Base-by-base conservation (phyloP, 2,329 filamentous ascomycete species). In the Elsinoe batatas region DNA sequence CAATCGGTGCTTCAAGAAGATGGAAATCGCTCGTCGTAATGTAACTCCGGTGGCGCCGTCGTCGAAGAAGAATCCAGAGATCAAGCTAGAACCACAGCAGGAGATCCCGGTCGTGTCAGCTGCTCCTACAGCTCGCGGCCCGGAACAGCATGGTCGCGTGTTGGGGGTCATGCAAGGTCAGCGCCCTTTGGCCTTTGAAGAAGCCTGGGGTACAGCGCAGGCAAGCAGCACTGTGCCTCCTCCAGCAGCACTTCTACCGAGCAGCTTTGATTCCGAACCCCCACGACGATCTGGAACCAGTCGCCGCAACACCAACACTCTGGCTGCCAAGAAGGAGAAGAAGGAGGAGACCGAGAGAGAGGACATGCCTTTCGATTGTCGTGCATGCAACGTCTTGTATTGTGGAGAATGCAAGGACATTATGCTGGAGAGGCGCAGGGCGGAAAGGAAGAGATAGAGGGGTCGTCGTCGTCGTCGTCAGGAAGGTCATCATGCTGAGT, bases 1-100 rank as follows among this genome's bases (percentile, higher is more conserved):
- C 54, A 64, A 64, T 37, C 53, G 59, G 18, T 64, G 63, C 56
- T 64, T 61, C 56, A 18, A 46, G 22, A 43, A 56, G n/a, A 54
- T 62, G 20, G 26, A 32, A 38, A 36, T 26, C 15, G 22, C 20
- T 11, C 44, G 44, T 17, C 44, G 26, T 26, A 33, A 13, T 3
- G 3, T 15, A 4, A 15, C 6, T 18, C 18, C 47, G 11, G 18
- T 35, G 32, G 15, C 11, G 6, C 33, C 47, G n/a, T 35, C 26
- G 8, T 35, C 26, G 8, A 26, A 18, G 32, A 36, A 37, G 47
- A 15, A 11, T n/a, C 15, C 12, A 1, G 20, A 22, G 18, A 13
- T 26, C 6, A 35, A 32, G 32, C 36, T 11, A 13, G 47, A 38
- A 11, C 47, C 47, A 12, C 10, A 17, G 5, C 15, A 11, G 17